These are phyloP conservation scores for Penicillium maclennaniae DNA, from an alignment of 495 filamentous ascomycete species.

Conservation along the genomic window DNA sequence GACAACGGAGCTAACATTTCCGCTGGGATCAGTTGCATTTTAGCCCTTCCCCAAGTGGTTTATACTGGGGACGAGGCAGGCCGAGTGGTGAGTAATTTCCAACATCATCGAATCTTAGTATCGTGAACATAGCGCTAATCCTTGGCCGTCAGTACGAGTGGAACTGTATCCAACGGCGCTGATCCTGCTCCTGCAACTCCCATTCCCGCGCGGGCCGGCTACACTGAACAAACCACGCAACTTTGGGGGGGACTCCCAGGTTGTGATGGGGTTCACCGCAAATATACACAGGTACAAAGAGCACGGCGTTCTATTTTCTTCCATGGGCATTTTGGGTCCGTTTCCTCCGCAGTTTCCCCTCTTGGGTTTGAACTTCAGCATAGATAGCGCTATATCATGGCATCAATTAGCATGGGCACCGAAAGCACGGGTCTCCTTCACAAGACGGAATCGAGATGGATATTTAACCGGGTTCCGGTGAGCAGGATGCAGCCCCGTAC, in stretches of 20 bases:
- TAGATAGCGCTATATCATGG: background rate
- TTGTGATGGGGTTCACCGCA: background rate
- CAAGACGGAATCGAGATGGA: constrained; percentile 10
- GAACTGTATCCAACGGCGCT: constrained; percentile 70
- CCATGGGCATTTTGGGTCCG: background rate
- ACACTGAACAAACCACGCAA: background rate
- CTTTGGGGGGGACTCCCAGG: background rate
- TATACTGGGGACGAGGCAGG: constrained; percentile 94
- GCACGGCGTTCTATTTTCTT: constrained; percentile 1
- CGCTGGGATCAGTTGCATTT: constrained; percentile 81
- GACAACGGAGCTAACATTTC: constrained; percentile 73
- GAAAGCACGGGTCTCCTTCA: background rate
- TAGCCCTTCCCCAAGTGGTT: constrained; percentile 76
- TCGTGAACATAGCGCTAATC: background rate
- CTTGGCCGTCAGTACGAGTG: constrained; percentile 67
- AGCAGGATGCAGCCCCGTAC: constrained; percentile 18
- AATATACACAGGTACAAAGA: background rate
- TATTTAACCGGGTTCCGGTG: constrained; percentile 31
- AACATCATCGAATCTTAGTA: background rate
- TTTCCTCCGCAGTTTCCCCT: background rate
- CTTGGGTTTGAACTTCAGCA: constrained; percentile 1
- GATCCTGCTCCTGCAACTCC: constrained; percentile 3
- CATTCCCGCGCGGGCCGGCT: constrained; percentile 7
- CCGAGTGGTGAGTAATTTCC: constrained; percentile 57
- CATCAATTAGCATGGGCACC: background rate